phyloP scores from a whole-genome alignment of 2,329 filamentous ascomycete genomes.

The Sclerotinia trifoliorum region DNA sequence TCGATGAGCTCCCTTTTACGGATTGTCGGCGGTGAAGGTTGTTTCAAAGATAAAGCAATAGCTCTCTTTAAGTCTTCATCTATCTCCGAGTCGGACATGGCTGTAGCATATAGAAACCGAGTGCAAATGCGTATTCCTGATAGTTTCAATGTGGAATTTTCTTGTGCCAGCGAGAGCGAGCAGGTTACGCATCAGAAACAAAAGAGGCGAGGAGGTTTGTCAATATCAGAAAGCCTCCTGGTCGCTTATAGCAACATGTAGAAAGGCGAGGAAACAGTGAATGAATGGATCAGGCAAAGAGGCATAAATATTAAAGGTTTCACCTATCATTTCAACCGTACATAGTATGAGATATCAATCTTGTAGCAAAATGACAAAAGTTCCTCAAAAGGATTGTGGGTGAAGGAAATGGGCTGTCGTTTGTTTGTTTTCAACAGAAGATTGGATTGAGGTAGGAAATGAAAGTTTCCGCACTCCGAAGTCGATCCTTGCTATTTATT shows the following conservation, averaged over 20 bases:
- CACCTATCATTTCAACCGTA: too few species aligned
- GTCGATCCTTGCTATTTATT: too few species aligned
- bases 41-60: conserved; percentile 55
- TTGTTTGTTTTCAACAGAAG: too few species aligned
- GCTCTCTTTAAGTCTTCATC: conserved; percentile 59
- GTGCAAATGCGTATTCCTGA: background rate
- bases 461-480: too few species aligned
- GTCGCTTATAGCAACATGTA: conserved; percentile 3
- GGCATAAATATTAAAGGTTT: background rate
- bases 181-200: background rate
- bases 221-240: background rate
- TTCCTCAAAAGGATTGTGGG: too few species aligned
- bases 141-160: background rate
- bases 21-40: conserved; percentile 8
- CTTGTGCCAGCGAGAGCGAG: background rate
- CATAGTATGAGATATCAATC: too few species aligned
- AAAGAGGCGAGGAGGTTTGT: background rate
- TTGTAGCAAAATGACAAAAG: too few species aligned
- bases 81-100: conserved; percentile 37
- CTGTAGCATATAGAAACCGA: background rate
- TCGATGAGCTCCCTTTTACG: conserved; percentile 33
- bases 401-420: too few species aligned
- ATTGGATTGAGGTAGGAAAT: too few species aligned
- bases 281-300: background rate
- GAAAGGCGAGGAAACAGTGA: background rate